These are phyloP conservation scores for Sesbania bispinosa DNA, from an alignment of 306 rosid species.

Conservation along the genomic window DNA sequence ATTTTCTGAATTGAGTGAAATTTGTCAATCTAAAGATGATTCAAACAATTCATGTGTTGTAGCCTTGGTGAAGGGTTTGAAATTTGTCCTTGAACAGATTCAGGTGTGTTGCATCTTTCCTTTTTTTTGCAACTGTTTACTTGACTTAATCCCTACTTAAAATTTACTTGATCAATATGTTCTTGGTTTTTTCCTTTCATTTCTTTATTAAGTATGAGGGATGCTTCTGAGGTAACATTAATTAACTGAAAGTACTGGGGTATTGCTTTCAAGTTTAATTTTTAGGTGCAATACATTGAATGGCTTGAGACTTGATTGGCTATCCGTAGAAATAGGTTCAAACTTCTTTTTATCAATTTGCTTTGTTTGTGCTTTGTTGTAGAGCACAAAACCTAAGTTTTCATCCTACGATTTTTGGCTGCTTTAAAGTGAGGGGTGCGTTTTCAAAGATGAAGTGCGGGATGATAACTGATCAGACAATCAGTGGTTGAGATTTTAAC, in stretches of 20 bases:
- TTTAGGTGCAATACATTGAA: background rate
- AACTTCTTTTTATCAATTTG: background rate
- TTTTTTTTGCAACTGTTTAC: background rate
- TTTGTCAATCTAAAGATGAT: conserved; percentile 51
- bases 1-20: conserved; percentile 60
- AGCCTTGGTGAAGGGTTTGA: conserved; percentile 81
- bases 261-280: background rate
- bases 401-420: no score
- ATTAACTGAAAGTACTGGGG: no score
- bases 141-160: background rate
- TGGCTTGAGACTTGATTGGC: background rate
- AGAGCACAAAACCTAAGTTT: background rate
- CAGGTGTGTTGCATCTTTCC: conserved; percentile 56
- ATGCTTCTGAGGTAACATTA: background rate
- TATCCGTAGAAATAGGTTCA: background rate
- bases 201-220: background rate
- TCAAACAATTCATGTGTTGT: conserved; percentile 55
- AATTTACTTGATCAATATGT: background rate
- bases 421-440: no score
- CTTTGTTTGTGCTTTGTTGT: background rate
- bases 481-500: no score
- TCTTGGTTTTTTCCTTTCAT: background rate
- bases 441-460: no score
- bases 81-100: conserved; percentile 84
- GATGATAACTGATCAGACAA: no score